Conservation (phyloP, 2,329 filamentous ascomycete species). For the Ophiostoma pallidulum region DNA sequence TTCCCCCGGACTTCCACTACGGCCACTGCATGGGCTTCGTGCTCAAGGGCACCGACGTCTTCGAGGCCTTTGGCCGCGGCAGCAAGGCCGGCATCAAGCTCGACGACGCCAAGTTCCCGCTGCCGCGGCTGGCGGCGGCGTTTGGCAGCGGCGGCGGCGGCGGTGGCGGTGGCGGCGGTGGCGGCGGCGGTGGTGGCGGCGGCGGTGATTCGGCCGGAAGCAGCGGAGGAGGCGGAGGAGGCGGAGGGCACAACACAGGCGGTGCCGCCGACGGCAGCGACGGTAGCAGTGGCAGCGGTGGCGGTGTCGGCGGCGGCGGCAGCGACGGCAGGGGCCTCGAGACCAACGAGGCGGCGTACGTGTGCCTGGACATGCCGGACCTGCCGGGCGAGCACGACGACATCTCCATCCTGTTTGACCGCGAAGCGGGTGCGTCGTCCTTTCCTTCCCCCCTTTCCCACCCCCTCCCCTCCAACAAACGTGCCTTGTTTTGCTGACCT, state of each 20-base stretch:
- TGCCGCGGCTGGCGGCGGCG: slow-evolving; percentile 55
- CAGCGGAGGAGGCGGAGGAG: slow-evolving; percentile 12
- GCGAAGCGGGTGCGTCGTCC: slow-evolving; percentile 59
- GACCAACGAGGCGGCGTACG: slow-evolving; percentile 52
- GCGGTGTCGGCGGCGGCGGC: neutral
- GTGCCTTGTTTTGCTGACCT: too few species aligned
- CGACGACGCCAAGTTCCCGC: slow-evolving; percentile 81
- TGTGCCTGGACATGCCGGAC: slow-evolving; percentile 79
- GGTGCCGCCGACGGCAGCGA: too few species aligned
- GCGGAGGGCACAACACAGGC: too few species aligned
- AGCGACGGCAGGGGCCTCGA: slow-evolving; percentile 20
- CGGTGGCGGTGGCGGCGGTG: slow-evolving; percentile 2
- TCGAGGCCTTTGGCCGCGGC: slow-evolving; percentile 58
- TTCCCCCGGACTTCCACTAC: slow-evolving; percentile 78
- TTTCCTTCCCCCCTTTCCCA: neutral
- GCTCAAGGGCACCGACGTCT: slow-evolving; percentile 73
- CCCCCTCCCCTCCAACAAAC: too few species aligned
- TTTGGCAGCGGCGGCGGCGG: slow-evolving; percentile 33
- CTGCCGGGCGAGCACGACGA: slow-evolving; percentile 90
- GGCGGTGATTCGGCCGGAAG: too few species aligned
- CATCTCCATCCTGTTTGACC: slow-evolving; percentile 76
- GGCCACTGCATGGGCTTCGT: slow-evolving; percentile 84
- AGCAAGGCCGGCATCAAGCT: slow-evolving; percentile 69
- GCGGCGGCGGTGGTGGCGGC: slow-evolving; percentile 26
- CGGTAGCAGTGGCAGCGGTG: slow-evolving; percentile 22